phyloP scores from a whole-genome alignment of 2,329 filamentous ascomycete genomes.

The Cercospora brassicicola region DNA sequence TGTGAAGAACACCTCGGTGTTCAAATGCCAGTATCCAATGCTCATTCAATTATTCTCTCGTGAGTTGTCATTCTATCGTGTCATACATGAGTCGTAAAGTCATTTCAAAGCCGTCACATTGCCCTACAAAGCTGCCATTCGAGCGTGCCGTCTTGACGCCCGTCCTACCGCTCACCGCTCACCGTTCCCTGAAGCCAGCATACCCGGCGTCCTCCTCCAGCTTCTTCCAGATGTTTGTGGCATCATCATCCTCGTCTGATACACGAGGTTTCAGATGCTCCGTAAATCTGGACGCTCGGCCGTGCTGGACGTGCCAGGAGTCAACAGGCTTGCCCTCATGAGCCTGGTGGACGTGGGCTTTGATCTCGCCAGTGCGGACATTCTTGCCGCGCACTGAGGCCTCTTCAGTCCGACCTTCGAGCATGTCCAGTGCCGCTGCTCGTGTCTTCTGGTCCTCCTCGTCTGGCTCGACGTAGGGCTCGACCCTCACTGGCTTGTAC shows the following conservation, averaged over 20 bases:
- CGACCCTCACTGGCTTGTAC: background rate
- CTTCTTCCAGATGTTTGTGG: background rate
- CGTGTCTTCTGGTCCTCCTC: background rate
- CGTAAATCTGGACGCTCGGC: background rate
- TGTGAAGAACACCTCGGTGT: too few species aligned
- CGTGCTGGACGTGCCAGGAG: background rate
- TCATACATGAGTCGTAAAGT: too few species aligned
- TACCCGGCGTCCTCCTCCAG: background rate
- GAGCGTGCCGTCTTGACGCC: too few species aligned
- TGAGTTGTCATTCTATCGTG: too few species aligned
- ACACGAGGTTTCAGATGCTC: background rate
- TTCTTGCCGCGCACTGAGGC: background rate
- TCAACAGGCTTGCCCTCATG: background rate
- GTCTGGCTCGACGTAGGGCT: background rate
- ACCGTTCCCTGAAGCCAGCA: background rate
- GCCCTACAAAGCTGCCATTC: too few species aligned
- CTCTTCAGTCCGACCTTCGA: background rate
- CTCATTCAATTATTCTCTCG: too few species aligned
- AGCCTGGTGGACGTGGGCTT: background rate
- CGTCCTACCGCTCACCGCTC: background rate
- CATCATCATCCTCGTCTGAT: slow-evolving; percentile 1
- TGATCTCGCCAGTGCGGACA: background rate
- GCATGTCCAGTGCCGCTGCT: background rate
- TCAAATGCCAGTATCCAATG: too few species aligned
- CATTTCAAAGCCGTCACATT: too few species aligned